Conservation (phyloP, 2,329 filamentous ascomycete genomes). For the Mycogone perniciosa region DNA sequence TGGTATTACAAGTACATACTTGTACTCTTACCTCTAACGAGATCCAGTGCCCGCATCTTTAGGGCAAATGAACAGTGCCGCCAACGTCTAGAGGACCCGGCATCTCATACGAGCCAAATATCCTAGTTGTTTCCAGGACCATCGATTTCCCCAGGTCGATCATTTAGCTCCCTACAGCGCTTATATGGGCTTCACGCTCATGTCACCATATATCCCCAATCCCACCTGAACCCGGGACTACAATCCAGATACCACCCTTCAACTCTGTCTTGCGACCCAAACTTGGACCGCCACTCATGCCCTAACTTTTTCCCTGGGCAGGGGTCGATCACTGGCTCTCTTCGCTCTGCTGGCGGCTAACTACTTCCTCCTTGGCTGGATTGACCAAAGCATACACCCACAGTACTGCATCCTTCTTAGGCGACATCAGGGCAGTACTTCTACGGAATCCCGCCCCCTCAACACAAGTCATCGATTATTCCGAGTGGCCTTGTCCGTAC, state of each 20-base stretch:
- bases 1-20: conserved; percentile 8
- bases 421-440: conserved; percentile 9
- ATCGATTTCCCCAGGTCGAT: conserved; percentile 11
- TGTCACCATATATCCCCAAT: conserved; percentile 16
- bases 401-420: conserved; percentile 6
- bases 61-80: conserved; percentile 6
- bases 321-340: conserved; percentile 19
- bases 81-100: conserved; percentile 10
- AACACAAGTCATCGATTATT: conserved; percentile 3
- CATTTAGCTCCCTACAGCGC: conserved; percentile 7
- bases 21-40: conserved; percentile 5
- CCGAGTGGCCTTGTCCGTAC: conserved; percentile 1
- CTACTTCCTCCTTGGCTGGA: conserved; percentile 10
- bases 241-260: conserved; percentile 14
- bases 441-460: conserved; percentile 9
- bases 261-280: conserved; percentile 11
- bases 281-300: conserved; percentile 11
- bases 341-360: conserved; percentile 11
- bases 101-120: conserved; percentile 12
- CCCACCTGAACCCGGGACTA: conserved; percentile 13
- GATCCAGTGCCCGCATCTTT: conserved; percentile 9
- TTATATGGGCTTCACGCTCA: conserved; percentile 4
- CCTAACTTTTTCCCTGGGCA: conserved; percentile 9
- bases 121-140: conserved; percentile 12
- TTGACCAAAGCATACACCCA: conserved; percentile 7